Evolutionary conservation across 2,329 filamentous ascomycete species (phyloP).

Genomic region (Ascomycota sp.): DNA sequence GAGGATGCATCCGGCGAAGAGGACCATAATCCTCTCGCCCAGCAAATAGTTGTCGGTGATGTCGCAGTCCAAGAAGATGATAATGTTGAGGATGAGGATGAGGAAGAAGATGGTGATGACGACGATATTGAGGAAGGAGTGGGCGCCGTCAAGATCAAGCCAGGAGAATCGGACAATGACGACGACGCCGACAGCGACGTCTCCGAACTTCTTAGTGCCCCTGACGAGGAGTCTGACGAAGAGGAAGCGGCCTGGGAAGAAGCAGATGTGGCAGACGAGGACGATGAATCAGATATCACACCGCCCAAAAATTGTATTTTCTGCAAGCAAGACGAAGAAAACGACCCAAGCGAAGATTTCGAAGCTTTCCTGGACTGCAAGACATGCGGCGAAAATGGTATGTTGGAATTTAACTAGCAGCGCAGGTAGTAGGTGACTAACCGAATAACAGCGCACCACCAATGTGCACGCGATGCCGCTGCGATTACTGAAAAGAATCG

Average conservation of each 20-base stretch:
- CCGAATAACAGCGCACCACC: conserved; percentile 56
- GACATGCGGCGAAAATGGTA: conserved; percentile 67
- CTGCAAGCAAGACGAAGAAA: conserved; percentile 64
- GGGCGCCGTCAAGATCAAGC: conserved; percentile 34
- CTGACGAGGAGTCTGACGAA: conserved; percentile 13
- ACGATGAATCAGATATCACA: conserved; percentile 34
- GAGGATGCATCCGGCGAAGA: conserved; percentile 23
- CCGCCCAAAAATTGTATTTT: conserved; percentile 38
- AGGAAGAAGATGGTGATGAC: conserved; percentile 9
- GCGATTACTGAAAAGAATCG: conserved; percentile 14
- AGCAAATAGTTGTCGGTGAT: conserved; percentile 9
- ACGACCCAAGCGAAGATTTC: conserved; percentile 64
- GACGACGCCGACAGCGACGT: conserved; percentile 29
- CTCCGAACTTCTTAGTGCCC: conserved; percentile 24
- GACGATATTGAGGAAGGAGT: conserved; percentile 32
- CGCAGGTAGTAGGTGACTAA: conserved; percentile 13
- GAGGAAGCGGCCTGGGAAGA: conserved; percentile 24
- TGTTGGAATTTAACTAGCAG: conserved; percentile 16
- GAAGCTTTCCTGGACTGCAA: conserved; percentile 60
- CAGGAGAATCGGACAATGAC: conserved; percentile 25
- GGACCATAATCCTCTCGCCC: conserved; percentile 13
- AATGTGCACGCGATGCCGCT: conserved; percentile 58
- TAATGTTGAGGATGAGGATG: conserved; percentile 15
- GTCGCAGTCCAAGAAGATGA: conserved; percentile 12
- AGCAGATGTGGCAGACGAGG: conserved; percentile 34